Conservation (phyloP, 768 basidiomycete species). For the Agaricus bisporus region DNA sequence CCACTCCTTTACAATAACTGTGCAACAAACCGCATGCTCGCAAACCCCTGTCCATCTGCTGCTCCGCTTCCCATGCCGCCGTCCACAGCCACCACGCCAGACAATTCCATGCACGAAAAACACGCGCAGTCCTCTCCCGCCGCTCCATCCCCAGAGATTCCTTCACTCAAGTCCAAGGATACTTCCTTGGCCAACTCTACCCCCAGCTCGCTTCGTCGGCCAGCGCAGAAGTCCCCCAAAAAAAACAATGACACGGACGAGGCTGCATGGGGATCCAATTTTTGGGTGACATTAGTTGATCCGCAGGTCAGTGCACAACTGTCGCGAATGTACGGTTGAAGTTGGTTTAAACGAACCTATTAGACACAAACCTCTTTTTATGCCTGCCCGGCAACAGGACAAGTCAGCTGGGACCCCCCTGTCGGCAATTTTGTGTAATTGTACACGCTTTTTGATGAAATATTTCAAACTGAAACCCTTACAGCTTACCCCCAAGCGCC, state of each 20-base stretch:
- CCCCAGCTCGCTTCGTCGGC: constrained; percentile 17
- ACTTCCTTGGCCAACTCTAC: neutral
- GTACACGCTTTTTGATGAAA: neutral
- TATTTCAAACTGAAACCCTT: constrained; percentile 16
- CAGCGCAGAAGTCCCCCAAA: constrained; percentile 20
- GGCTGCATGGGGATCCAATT: constrained; percentile 79
- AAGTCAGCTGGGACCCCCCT: constrained; percentile 92
- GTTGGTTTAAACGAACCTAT: constrained; percentile 2
- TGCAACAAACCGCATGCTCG: too few relatives aligned
- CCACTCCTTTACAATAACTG: too few relatives aligned
- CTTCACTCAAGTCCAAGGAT: constrained; percentile 17
- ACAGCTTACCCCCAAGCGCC: constrained; percentile 72
- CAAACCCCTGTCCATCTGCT: too few relatives aligned
- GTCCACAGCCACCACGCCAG: constrained; percentile 1
- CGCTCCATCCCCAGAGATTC: constrained; percentile 7
- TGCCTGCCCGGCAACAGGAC: constrained; percentile 88
- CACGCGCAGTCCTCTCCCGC: constrained; percentile 12
- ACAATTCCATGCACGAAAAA: constrained; percentile 5
- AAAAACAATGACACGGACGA: constrained; percentile 33
- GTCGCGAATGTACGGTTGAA: constrained; percentile 2
- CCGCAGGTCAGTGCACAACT: constrained; percentile 58
- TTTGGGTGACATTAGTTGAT: constrained; percentile 93
- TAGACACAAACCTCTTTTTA: constrained; percentile 71
- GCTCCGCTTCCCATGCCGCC: neutral
- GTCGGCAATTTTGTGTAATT: constrained; percentile 83